phyloP scores from a whole-genome alignment of 2,329 filamentous ascomycete species.

The Trichoderma sp. region DNA sequence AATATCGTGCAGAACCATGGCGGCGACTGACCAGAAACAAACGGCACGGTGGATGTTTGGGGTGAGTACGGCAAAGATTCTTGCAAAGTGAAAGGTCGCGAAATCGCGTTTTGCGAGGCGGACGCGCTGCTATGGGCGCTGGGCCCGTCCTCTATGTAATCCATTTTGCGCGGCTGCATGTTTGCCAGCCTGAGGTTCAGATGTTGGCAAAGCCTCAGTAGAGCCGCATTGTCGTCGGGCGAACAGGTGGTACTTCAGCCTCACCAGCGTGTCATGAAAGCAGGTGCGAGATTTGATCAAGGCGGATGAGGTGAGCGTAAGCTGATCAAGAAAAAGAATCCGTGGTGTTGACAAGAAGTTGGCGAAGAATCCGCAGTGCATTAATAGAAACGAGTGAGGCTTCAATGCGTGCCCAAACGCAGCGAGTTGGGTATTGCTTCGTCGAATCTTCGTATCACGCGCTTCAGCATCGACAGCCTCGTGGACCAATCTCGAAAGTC shows the following conservation, averaged over 20 bases:
- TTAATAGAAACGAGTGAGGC: not conserved
- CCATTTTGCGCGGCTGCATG: constrained; percentile 31
- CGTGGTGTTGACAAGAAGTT: not conserved
- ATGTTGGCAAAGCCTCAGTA: constrained; percentile 28
- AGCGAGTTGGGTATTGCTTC: constrained; percentile 8
- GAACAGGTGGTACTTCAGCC: constrained; percentile 20
- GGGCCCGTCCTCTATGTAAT: constrained; percentile 36
- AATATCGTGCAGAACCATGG: not conserved
- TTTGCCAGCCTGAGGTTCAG: constrained; percentile 32
- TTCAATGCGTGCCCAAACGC: constrained; percentile 13
- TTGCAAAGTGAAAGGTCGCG: constrained; percentile 59
- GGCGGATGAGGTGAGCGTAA: not conserved
- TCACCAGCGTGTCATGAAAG: constrained; percentile 16
- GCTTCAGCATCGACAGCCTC: constrained; percentile 22
- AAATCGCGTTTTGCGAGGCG: constrained; percentile 28
- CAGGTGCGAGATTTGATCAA: not conserved
- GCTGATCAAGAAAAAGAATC: not conserved
- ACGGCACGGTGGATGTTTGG: constrained; percentile 74
- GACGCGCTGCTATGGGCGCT: constrained; percentile 26
- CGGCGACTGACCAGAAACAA: constrained; percentile 62
- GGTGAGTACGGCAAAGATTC: constrained; percentile 81
- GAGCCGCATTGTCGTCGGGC: constrained; percentile 33
- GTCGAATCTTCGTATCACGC: constrained; percentile 16
- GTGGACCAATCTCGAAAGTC: constrained; percentile 16
- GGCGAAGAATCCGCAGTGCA: not conserved